phyloP scores from a whole-genome alignment of 2,329 filamentous ascomycete genomes.

The Arachnomyces sp. region DNA sequence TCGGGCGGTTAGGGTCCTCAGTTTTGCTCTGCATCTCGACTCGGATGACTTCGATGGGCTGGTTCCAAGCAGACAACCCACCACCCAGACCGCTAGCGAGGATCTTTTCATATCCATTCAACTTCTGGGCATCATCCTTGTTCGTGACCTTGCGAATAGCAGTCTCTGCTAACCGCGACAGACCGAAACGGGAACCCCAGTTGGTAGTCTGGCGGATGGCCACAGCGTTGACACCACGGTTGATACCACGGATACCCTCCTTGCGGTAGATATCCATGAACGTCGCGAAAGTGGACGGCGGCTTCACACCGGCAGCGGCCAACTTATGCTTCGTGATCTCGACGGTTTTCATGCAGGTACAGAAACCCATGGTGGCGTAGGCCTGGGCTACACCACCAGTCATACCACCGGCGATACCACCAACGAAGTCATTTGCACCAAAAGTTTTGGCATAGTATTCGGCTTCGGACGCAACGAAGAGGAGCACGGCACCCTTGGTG shows the following conservation, averaged over 20 bases:
- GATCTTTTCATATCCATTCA: constrained; percentile 79
- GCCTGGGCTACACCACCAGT: constrained; percentile 92
- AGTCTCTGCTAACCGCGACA: constrained; percentile 83
- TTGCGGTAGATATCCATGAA: constrained; percentile 96
- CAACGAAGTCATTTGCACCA: constrained; percentile 78
- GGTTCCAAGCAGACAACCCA: constrained; percentile 96
- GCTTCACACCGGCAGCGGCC: constrained; percentile 72
- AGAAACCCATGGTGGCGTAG: constrained; percentile 99
- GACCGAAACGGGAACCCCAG: constrained; percentile 94
- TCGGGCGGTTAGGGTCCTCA: constrained; percentile 91
- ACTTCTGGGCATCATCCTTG: constrained; percentile 73
- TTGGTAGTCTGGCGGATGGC: constrained; percentile 99
- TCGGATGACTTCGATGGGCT: constrained; percentile 98
- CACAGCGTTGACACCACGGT: constrained; percentile 97
- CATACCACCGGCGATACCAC: constrained; percentile 87
- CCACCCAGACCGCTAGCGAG: constrained; percentile 78
- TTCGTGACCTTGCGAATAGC: constrained; percentile 71
- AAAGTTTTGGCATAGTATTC: constrained; percentile 84
- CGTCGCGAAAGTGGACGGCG: constrained; percentile 83
- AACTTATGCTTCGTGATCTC: constrained; percentile 99
- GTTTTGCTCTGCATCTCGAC: constrained; percentile 99
- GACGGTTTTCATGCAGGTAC: constrained; percentile 99
- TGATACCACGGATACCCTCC: constrained; percentile 92
- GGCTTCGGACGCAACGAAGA: constrained; percentile 97
- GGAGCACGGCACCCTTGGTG: constrained; percentile 96